Conservation (phyloP, 2,329 filamentous ascomycete genomes). For the Fusarium kyushuense region DNA sequence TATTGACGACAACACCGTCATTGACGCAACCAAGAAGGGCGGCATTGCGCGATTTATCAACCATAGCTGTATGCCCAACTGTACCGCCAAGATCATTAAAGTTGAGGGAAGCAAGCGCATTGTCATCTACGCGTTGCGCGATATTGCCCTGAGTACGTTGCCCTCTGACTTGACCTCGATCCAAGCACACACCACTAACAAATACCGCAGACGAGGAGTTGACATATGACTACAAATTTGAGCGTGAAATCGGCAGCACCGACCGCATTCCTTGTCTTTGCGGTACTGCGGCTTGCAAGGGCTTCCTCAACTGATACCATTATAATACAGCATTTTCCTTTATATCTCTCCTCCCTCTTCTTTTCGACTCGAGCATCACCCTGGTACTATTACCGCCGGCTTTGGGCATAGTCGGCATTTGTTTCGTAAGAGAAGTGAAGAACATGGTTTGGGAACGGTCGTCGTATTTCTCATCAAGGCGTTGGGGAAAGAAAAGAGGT, state of each 20-base stretch:
- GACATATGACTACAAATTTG: slow-evolving; percentile 99
- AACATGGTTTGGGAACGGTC: slow-evolving; percentile 36
- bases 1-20: slow-evolving; percentile 96
- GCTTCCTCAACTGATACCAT: slow-evolving; percentile 87
- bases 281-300: slow-evolving; percentile 95
- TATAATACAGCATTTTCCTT: slow-evolving; percentile 34
- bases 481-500: slow-evolving; percentile 30
- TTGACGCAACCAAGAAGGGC: slow-evolving; percentile 98
- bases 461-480: slow-evolving; percentile 36
- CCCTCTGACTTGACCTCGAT: not conserved
- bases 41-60: slow-evolving; percentile 99
- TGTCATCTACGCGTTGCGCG: slow-evolving; percentile 96
- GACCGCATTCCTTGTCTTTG: slow-evolving; percentile 98
- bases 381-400: slow-evolving; percentile 10
- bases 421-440: slow-evolving; percentile 10
- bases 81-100: slow-evolving; percentile 99
- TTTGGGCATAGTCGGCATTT: slow-evolving; percentile 17
- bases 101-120: slow-evolving; percentile 98
- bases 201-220: slow-evolving; percentile 86
- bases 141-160: slow-evolving; percentile 91
- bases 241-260: slow-evolving; percentile 92
- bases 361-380: slow-evolving; percentile 14
- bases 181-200: slow-evolving; percentile 22
- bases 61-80: slow-evolving; percentile 97
- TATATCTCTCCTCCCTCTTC: slow-evolving; percentile 1